Evolutionary conservation across 148 eudicot species (phyloP).

Genomic region (Fagopyrum tataricum): DNA sequence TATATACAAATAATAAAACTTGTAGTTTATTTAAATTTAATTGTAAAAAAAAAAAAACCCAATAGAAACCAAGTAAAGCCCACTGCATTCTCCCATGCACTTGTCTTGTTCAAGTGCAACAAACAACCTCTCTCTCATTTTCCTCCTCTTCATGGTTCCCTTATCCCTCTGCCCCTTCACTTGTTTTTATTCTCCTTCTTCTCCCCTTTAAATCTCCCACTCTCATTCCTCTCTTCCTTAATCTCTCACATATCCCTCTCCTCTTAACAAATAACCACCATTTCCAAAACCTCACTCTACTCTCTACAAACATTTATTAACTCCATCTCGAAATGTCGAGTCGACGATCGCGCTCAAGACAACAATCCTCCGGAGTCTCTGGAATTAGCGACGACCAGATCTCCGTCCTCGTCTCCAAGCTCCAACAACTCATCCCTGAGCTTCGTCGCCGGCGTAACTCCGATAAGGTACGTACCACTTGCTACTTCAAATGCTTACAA

Average conservation of each 20-base stretch:
- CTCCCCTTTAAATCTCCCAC: constrained; percentile 12
- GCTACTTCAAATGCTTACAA: not conserved
- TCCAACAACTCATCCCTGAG: constrained; percentile 54
- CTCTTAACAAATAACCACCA: not conserved
- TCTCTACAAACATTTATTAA: not conserved
- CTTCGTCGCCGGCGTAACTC: constrained; percentile 37
- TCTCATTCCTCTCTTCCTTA: constrained; percentile 15
- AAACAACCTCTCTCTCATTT: constrained; percentile 16
- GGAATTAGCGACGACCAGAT: constrained; percentile 54
- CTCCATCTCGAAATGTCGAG: constrained; percentile 36
- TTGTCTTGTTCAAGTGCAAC: constrained; percentile 68
- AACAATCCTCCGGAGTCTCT: constrained; percentile 25
- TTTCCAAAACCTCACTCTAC: not conserved
- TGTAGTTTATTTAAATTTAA: constrained; percentile 17
- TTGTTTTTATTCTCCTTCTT: constrained; percentile 12
- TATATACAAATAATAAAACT: not conserved
- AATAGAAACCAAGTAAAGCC: constrained; percentile 18
- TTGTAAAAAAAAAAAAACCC: constrained; percentile 20
- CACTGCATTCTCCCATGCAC: constrained; percentile 70
- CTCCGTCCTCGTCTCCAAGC: constrained; percentile 41
- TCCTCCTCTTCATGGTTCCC: constrained; percentile 11
- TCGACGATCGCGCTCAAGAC: constrained; percentile 50
- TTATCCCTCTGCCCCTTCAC: constrained; percentile 12
- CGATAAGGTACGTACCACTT: constrained; percentile 46
- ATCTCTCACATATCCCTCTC: constrained; percentile 1